Percentiles rank a stretch among this genome's conserved stretches.
Conservation (phyloP, 1,284 basidiomycete species). For the Coniophora puteana region DNA sequence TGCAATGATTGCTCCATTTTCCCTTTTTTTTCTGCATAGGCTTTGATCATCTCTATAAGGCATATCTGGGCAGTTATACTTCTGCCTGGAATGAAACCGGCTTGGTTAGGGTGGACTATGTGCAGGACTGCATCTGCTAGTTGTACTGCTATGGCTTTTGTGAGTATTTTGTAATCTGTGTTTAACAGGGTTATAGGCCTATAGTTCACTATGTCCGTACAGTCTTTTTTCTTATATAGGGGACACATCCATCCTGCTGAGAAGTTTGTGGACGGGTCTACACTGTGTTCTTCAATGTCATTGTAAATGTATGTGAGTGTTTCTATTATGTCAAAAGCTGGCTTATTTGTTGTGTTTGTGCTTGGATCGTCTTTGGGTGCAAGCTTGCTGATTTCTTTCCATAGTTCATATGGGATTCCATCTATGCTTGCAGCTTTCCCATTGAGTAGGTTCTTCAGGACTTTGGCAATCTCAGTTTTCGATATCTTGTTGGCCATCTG, state of each 20-base stretch:
- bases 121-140: too few relatives aligned
- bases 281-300: conserved; percentile 17
- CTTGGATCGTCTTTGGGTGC: too few relatives aligned
- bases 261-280: conserved; percentile 9
- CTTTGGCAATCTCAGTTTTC: background rate
- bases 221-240: conserved; percentile 20
- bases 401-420: conserved; percentile 2
- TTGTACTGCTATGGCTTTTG: conserved; percentile 11
- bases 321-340: too few relatives aligned
- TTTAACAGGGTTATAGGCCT: conserved; percentile 15
- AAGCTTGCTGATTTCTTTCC: background rate
- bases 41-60: conserved; percentile 23
- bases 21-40: conserved; percentile 20
- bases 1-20: conserved; percentile 26
- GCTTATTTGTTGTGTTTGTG: too few relatives aligned
- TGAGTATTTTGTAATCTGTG: conserved; percentile 17
- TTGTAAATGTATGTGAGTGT: too few relatives aligned
- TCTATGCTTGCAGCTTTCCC: conserved; percentile 2
- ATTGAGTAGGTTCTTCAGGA: background rate
- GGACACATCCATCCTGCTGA: background rate
- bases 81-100: too few relatives aligned
- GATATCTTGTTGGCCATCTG: background rate
- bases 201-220: too few relatives aligned
- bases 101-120: too few relatives aligned
- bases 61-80: conserved; percentile 23